Evolutionary conservation across 768 basidiomycete species (phyloP).

Genomic region (Crassisporium funariophilum): DNA sequence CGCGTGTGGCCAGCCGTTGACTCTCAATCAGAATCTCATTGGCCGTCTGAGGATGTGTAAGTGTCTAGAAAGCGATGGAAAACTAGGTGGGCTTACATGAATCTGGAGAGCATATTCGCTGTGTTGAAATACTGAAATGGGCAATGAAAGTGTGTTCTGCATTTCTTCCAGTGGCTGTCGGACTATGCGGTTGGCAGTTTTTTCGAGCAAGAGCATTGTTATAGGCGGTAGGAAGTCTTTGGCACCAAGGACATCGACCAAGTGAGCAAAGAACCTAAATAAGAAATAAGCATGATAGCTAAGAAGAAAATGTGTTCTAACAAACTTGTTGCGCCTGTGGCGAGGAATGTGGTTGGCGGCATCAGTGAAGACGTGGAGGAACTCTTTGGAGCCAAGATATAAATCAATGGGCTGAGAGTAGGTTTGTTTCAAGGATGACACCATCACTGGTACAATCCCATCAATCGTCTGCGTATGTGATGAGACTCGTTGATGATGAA

Average conservation of each 20-base stretch:
- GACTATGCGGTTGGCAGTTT: conserved; percentile 66
- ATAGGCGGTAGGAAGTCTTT: conserved; percentile 81
- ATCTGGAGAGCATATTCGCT: conserved; percentile 50
- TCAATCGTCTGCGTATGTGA: conserved; percentile 72
- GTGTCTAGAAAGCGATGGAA: neutral
- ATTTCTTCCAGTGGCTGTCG: conserved; percentile 65
- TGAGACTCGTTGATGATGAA: conserved; percentile 6
- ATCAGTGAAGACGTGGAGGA: conserved; percentile 91
- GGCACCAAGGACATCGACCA: conserved; percentile 80
- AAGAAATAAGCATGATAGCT: conserved; percentile 3
- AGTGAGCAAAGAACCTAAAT: conserved; percentile 83
- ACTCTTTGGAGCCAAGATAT: conserved; percentile 71
- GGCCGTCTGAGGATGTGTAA: conserved; percentile 47
- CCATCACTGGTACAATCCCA: conserved; percentile 92
- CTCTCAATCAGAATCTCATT: conserved; percentile 69
- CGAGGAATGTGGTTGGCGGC: conserved; percentile 90
- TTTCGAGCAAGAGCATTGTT: conserved; percentile 84
- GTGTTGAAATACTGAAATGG: conserved; percentile 65
- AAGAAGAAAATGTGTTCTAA: conserved; percentile 9
- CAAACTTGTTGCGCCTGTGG: conserved; percentile 87
- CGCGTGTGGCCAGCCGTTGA: conserved; percentile 51
- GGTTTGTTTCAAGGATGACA: conserved; percentile 67
- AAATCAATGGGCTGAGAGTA: conserved; percentile 59
- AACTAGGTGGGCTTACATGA: conserved; percentile 50
- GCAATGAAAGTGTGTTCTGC: conserved; percentile 60